Evolutionary conservation across 441 rosid species (phyloP).

Genomic region (Adansonia grandidieri): DNA sequence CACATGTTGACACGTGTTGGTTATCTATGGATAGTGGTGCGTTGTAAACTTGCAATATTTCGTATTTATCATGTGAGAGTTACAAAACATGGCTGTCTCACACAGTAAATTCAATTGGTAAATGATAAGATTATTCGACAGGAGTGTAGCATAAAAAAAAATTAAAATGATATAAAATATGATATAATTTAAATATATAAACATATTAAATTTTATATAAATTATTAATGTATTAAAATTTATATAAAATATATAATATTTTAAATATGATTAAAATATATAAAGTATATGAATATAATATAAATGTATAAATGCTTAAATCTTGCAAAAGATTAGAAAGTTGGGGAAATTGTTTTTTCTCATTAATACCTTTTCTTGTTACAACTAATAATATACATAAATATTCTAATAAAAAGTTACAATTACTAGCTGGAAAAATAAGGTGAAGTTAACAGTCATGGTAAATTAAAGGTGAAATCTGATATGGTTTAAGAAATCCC

Average conservation of each 20-base stretch:
- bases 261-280: too few relatives aligned
- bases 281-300: too few relatives aligned
- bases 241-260: too few relatives aligned
- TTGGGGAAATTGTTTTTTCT: not conserved
- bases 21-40: not conserved
- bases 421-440: slow-evolving; percentile 16
- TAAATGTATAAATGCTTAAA: too few relatives aligned
- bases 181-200: too few relatives aligned
- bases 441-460: not conserved
- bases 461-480: not conserved
- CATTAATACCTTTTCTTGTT: not conserved
- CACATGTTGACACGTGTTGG: not conserved
- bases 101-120: too few relatives aligned
- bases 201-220: too few relatives aligned
- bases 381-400: slow-evolving; percentile 6
- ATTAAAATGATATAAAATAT: too few relatives aligned
- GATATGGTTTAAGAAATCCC: slow-evolving; percentile 5
- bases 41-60: not conserved
- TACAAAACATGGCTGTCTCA: not conserved
- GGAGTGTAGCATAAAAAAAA: too few relatives aligned
- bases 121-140: too few relatives aligned
- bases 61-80: not conserved
- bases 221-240: too few relatives aligned
- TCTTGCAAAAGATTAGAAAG: too few relatives aligned
- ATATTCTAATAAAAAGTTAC: slow-evolving; percentile 7